phyloP scores from a whole-genome alignment of 2,329 filamentous ascomycete species.

The Pyrenochaeta sp. region DNA sequence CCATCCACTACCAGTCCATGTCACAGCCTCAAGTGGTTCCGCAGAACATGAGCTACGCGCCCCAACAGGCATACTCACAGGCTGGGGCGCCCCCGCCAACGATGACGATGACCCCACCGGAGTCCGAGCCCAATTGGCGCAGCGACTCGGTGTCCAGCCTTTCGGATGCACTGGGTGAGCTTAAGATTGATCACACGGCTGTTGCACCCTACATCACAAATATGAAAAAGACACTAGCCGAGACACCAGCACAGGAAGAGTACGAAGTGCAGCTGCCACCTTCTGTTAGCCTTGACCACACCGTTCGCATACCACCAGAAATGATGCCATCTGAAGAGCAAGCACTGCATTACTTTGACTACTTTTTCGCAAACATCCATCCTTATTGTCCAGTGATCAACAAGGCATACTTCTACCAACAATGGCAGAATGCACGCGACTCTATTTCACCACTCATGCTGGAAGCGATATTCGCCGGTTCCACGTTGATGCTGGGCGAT shows the following conservation, averaged over 20 bases:
- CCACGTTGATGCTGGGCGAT: slow-evolving; percentile 83
- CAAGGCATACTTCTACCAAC: slow-evolving; percentile 81
- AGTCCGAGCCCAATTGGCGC: slow-evolving; percentile 60
- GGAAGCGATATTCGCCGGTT: slow-evolving; percentile 90
- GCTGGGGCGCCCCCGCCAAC: slow-evolving; percentile 31
- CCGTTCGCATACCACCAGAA: slow-evolving; percentile 87
- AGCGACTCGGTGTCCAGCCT: slow-evolving; percentile 68
- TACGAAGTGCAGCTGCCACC: slow-evolving; percentile 75
- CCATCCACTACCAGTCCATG: slow-evolving; percentile 49
- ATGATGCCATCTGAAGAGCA: slow-evolving; percentile 91
- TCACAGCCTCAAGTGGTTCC: slow-evolving; percentile 41
- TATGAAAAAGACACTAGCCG: slow-evolving; percentile 64
- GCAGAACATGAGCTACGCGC: slow-evolving; percentile 46
- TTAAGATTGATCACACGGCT: slow-evolving; percentile 87
- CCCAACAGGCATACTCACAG: slow-evolving; percentile 45
- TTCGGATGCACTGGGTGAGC: slow-evolving; percentile 80
- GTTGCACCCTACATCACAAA: slow-evolving; percentile 87
- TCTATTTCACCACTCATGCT: slow-evolving; percentile 88
- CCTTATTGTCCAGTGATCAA: slow-evolving; percentile 92
- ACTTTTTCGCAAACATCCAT: slow-evolving; percentile 90
- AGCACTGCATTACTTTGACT: slow-evolving; percentile 83
- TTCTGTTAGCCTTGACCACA: slow-evolving; percentile 73
- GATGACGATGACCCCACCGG: slow-evolving; percentile 45
- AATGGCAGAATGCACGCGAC: slow-evolving; percentile 85
- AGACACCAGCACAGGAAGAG: slow-evolving; percentile 73